Evolutionary conservation across 2,329 filamentous ascomycete species (phyloP).

Genomic region (Hymenoscyphus linearis): DNA sequence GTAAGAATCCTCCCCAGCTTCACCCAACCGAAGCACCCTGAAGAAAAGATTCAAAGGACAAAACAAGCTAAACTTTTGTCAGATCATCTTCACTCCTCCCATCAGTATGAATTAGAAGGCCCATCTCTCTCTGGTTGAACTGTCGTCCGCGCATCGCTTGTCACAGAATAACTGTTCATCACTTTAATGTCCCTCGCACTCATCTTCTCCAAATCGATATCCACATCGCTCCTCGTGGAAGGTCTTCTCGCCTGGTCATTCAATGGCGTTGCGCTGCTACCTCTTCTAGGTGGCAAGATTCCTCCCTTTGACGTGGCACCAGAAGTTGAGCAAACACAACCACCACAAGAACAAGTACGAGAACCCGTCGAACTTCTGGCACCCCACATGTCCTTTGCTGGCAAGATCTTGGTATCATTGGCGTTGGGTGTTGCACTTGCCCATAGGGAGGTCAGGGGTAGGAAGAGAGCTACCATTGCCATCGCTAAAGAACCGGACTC

Average conservation of each 20-base stretch:
- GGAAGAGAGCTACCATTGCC: slow-evolving; percentile 55
- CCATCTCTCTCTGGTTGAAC: neutral
- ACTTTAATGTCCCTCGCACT: neutral
- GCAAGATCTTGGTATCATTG: neutral
- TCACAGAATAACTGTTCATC: neutral
- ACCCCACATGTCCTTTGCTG: neutral
- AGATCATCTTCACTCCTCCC: neutral
- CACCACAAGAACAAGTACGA: neutral
- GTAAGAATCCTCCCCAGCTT: too few relatives aligned
- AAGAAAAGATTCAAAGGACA: neutral
- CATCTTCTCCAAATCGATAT: neutral
- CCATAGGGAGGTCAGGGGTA: slow-evolving; percentile 64
- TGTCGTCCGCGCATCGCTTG: neutral
- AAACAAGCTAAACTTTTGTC: neutral
- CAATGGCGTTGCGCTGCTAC: neutral
- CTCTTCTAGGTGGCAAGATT: neutral
- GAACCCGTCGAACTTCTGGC: neutral
- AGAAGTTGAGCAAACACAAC: neutral
- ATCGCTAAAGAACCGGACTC: slow-evolving; percentile 51
- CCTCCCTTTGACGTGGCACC: neutral
- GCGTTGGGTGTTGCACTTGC: slow-evolving; percentile 33
- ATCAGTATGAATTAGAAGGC: neutral
- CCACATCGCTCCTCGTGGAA: neutral
- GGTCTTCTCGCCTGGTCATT: neutral
- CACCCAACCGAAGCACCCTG: neutral